Evolutionary conservation across 2,329 filamentous ascomycete species (phyloP), one percentile per base, ranked within the genome.

Genomic region (Elsinoe australis): DNA sequence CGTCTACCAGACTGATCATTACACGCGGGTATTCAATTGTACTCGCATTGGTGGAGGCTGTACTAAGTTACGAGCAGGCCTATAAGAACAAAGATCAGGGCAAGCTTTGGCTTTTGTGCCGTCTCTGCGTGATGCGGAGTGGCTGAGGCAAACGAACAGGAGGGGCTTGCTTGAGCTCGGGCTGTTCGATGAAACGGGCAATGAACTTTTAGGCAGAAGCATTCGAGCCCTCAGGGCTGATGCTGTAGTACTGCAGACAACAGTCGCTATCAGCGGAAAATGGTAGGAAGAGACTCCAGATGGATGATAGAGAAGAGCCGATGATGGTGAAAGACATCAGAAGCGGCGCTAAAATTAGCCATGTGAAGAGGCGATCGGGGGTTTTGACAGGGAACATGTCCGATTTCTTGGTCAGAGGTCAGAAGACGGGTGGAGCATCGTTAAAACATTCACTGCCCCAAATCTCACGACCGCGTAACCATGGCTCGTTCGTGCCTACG

Each of bases 381-480:
- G n/a, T n/a, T n/a, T n/a, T n/a, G n/a, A n/a, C n/a, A n/a, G n/a
- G n/a, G n/a, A n/a, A n/a, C n/a, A n/a, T n/a, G n/a, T n/a, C n/a
- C n/a, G n/a, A n/a, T n/a, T n/a, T n/a, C n/a, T n/a, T n/a, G n/a
- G n/a, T n/a, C n/a, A n/a, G n/a, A n/a, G n/a, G n/a, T n/a, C n/a
- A n/a, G n/a, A n/a, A n/a, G n/a, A n/a, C n/a, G n/a, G n/a, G n/a
- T n/a, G n/a, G n/a, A n/a, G n/a, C n/a, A n/a, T n/a, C n/a, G n/a
- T n/a, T n/a, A n/a, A n/a, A n/a, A n/a, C n/a, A n/a, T n/a, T n/a
- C n/a, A n/a, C n/a, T n/a, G n/a, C n/a, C n/a, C n/a, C n/a, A n/a
- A n/a, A n/a, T n/a, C n/a, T n/a, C n/a, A n/a, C n/a, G 28, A 41
- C 26, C 36, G 36, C 36, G 36, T 41, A n/a, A 41, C 36, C 36